phyloP scores from a whole-genome alignment of 164 flowering plant genomes.

The Vitis rupestris region DNA sequence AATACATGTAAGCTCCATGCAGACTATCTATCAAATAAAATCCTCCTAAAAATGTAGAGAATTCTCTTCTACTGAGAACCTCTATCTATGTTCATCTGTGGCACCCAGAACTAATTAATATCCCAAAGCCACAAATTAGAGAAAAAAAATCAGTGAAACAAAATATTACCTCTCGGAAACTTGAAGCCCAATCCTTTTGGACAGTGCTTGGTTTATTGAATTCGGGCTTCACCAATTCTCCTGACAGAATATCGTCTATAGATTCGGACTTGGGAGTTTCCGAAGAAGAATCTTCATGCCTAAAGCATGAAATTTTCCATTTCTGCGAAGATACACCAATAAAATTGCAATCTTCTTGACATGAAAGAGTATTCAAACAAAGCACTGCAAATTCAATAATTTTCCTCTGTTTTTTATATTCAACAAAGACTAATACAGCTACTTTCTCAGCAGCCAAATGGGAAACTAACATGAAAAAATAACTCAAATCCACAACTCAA shows the following conservation, averaged over 20 bases:
- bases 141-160: neutral
- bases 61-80: too few species aligned
- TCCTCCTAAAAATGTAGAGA: too few species aligned
- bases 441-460: neutral
- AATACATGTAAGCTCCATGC: too few species aligned
- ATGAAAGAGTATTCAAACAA: neutral
- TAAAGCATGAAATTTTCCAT: slow-evolving; percentile 70
- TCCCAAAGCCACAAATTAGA: neutral
- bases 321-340: slow-evolving; percentile 32
- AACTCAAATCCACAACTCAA: neutral
- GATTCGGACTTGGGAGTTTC: slow-evolving; percentile 31
- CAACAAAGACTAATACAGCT: neutral
- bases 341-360: neutral
- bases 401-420: neutral
- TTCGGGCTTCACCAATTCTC: slow-evolving; percentile 40
- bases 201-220: slow-evolving; percentile 23
- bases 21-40: too few species aligned
- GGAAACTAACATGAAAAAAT: neutral
- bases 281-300: slow-evolving; percentile 46
- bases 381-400: neutral
- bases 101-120: neutral
- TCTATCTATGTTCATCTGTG: neutral
- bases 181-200: slow-evolving; percentile 37
- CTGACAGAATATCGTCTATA: slow-evolving; percentile 34
- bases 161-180: slow-evolving; percentile 41